These are phyloP conservation scores for Amphichorda felina DNA, from an alignment of 2,329 filamentous ascomycete species.

Conservation along the genomic window DNA sequence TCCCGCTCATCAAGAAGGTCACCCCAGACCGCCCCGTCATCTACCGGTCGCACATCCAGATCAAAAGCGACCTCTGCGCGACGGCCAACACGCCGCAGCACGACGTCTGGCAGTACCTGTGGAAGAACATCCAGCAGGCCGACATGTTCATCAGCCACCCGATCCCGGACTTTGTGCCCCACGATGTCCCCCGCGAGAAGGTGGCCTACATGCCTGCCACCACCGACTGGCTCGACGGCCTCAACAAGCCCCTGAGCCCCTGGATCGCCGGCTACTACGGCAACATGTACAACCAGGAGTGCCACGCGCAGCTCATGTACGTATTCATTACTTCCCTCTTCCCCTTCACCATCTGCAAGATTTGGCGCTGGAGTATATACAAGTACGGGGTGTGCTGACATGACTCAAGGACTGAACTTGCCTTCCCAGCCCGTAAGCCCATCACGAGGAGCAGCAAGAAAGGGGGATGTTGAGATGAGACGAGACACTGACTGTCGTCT, in stretches of 20 bases:
- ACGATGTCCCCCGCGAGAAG: constrained; percentile 50
- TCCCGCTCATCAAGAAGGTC: constrained; percentile 58
- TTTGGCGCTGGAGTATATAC: no score
- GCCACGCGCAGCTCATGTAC: constrained; percentile 43
- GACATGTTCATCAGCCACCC: constrained; percentile 79
- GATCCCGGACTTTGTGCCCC: constrained; percentile 62
- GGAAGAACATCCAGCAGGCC: constrained; percentile 56
- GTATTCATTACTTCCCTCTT: constrained; percentile 2
- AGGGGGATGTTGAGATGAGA: no score
- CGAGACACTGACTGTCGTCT: background rate
- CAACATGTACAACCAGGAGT: constrained; percentile 57
- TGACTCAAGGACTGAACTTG: constrained; percentile 29
- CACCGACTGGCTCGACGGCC: constrained; percentile 72
- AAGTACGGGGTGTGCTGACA: constrained; percentile 6
- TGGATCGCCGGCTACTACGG: constrained; percentile 67
- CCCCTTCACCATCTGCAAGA: no score
- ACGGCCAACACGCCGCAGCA: constrained; percentile 53
- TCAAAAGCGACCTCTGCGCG: constrained; percentile 61
- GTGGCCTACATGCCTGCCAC: constrained; percentile 70
- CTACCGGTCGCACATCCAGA: constrained; percentile 75
- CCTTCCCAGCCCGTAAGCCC: constrained; percentile 37
- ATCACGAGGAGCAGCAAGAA: background rate
- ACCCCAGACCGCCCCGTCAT: constrained; percentile 67
- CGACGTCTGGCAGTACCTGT: constrained; percentile 66
- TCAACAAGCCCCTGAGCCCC: constrained; percentile 62